phyloP scores from a whole-genome alignment of 768 basidiomycete species.

The Cystofilobasidium macerans region DNA sequence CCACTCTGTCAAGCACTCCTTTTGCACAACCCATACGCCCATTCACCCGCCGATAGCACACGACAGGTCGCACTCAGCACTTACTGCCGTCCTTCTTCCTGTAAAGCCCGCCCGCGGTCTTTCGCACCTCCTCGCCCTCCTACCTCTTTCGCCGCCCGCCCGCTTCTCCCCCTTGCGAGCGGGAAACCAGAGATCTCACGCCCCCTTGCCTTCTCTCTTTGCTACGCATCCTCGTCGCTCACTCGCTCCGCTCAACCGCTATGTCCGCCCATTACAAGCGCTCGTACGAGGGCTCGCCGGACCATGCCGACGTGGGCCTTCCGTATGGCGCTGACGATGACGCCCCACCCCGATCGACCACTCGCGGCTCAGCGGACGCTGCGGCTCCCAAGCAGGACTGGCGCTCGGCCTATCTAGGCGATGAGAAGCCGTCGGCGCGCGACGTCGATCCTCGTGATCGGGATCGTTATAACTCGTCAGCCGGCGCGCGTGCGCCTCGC shows the following conservation, averaged over 20 bases:
- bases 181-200: too few relatives aligned
- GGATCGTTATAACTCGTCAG: neutral
- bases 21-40: too few relatives aligned
- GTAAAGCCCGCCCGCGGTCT: too few relatives aligned
- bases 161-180: too few relatives aligned
- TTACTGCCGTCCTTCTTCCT: too few relatives aligned
- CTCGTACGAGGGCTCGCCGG: neutral
- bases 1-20: too few relatives aligned
- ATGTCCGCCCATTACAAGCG: neutral
- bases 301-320: neutral
- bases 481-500: neutral
- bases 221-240: too few relatives aligned
- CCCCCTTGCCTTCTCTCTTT: neutral
- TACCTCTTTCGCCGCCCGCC: too few relatives aligned
- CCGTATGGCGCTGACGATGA: constrained; percentile 1
- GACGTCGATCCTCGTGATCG: neutral
- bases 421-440: neutral
- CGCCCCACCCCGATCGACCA: neutral
- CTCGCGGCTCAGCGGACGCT: neutral
- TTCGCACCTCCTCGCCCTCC: too few relatives aligned
- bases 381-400: neutral
- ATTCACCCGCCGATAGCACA: too few relatives aligned
- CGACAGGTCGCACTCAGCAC: too few relatives aligned
- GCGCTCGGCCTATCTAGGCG: neutral
- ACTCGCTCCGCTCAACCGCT: neutral